Base-by-base conservation (phyloP, 176 grass and related monocot genomes). In the Bothriochloa decipiens region DNA sequence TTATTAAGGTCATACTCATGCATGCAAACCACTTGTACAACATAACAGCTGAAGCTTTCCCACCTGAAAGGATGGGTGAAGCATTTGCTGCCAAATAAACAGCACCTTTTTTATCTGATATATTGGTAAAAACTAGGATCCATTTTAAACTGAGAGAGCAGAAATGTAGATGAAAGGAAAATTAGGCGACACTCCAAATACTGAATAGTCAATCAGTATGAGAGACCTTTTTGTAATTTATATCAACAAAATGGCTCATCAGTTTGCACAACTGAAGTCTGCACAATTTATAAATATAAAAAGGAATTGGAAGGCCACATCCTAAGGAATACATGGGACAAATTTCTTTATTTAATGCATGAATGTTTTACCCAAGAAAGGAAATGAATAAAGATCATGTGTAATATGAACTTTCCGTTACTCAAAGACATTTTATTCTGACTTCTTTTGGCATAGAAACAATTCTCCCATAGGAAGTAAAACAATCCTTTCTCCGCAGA, bases 381-480 rank as follows among this genome's bases (percentile, higher is more conserved):
- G 6, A 65, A 72, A 55, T 55, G 3, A 49, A 65, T 43, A 27
- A 79, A 72, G 69, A 36, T 8, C 12, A 57, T 43, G 43, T 82
- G 29, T 43, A 64, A 55, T 46, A 63, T 25, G 3, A 63, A 65
- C 16, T 29, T 74, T 74, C 22, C 8, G 11, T 70, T 49, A 63
- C 64, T 62, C 15, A 16, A 57, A 63, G 55, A 42, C 11, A 55
- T 58, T 77, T 10, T 45, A 22, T 49, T 69, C 8, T 22, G 36
- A 82, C 46, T 47, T 65, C 42, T 77, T 70, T 45, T 65, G 27
- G 79, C 25, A 39, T 23, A 67, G 63, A 25, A 49, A 70, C 40
- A 26, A 52, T 18, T 50, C 6, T 88, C 5, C 16, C 29, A 9
- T 37, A 50, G 3, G 16, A 88, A 73, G 35, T 37, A 20, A 75